Evolutionary conservation across 2,329 filamentous ascomycete genomes (phyloP), one percentile per base, ranked within the genome.

Genomic region (Ophiostoma himal-ulmi): DNA sequence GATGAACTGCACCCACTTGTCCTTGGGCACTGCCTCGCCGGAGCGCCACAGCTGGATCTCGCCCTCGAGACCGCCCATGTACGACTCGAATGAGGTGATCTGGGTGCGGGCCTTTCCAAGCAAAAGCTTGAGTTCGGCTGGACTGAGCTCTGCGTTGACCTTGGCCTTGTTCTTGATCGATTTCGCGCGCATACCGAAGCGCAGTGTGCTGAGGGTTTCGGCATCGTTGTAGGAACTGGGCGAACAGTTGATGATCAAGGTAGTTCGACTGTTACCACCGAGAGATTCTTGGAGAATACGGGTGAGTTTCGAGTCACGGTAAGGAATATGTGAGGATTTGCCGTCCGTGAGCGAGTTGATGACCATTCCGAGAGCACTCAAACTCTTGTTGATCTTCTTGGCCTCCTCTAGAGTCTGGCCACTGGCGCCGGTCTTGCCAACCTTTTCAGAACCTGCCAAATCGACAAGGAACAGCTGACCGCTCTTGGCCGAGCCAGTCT

Each of bases 141-240:
- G 95, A 77, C 94, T 98, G 76, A 99, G 87, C 80, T 99, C 95
- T 65, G 94, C 94, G 78, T 99, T 99, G 86, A 99, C 91, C 90
- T 98, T 99, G 81, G 95, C 95, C 86, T 98, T 98, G 84, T 98
- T 98, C 90, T 98, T 97, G 84, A 99, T 99, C 0, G 93, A 92
- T 84, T 99, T 99, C 71, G 95, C 95, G 78, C 95, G 86, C 81
- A 95, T 96, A 83, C 95, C 95, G 78, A 98, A 99, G 65, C 94
- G 88, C 72, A 99, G 82, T 0, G 95, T 99, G 74, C 93, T 91
- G 67, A 98, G 82, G 0, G 95, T 98, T 82, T 99, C 95, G 70
- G 90, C 88, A 81, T 97, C 94, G 83, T 99, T 98, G 83, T 98
- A 98, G 78, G 93, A 97, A 82, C 92, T 96, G 1, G 95, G 95